These are phyloP conservation scores for Tolypocladium ovalisporum DNA, from an alignment of 2,329 filamentous ascomycete genomes.

Conservation along the genomic window DNA sequence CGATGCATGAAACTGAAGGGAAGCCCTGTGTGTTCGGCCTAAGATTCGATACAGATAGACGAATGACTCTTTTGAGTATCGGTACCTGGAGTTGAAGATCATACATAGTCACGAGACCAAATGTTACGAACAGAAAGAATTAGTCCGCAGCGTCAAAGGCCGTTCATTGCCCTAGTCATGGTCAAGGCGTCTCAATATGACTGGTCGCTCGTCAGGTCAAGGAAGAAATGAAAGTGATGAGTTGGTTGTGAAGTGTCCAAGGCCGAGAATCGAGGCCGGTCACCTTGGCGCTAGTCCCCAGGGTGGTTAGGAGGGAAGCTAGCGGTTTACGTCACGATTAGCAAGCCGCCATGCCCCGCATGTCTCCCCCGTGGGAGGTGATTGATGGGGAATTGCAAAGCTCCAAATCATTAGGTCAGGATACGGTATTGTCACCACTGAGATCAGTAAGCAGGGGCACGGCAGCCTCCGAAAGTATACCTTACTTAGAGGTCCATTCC, in stretches of 20 bases:
- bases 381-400: background rate
- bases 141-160: no score
- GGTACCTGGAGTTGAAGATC: background rate
- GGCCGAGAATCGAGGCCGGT: no score
- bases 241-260: no score
- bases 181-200: no score
- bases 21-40: background rate
- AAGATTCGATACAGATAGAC: background rate
- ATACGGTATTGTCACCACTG: background rate
- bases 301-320: background rate
- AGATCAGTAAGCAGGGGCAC: background rate
- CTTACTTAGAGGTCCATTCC: no score
- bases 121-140: background rate
- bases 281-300: no score
- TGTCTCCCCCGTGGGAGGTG: background rate
- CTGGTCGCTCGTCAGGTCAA: no score
- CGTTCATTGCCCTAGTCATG: no score
- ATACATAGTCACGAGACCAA: background rate
- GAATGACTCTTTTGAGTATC: background rate
- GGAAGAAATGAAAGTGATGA: no score
- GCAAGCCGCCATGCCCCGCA: constrained; percentile 11
- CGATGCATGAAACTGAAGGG: background rate
- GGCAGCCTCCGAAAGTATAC: no score
- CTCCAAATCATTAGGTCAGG: background rate
- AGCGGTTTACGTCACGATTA: constrained; percentile 23